Evolutionary conservation across 495 filamentous ascomycete species (phyloP).

Genomic region (Xylaria bambusicola): DNA sequence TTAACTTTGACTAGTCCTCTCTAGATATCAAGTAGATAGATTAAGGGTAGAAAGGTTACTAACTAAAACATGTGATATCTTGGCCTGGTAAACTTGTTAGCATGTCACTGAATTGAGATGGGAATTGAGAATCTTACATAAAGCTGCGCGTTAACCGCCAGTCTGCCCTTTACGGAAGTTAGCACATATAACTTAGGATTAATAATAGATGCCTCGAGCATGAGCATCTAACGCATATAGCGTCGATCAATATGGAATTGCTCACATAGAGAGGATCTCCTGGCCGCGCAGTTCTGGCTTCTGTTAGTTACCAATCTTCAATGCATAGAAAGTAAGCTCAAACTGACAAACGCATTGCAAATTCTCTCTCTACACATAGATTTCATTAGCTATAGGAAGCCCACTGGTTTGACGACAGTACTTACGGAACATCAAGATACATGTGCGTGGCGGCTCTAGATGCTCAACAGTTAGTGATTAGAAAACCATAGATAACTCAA

Average conservation of each 20-base stretch:
- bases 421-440: constrained; percentile 82
- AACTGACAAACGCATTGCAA: constrained; percentile 34
- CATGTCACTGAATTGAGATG: neutral
- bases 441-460: constrained; percentile 63
- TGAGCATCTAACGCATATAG: neutral
- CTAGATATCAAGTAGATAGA: neutral
- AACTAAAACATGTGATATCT: constrained; percentile 74
- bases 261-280: constrained; percentile 74
- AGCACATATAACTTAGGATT: too few species aligned
- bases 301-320: neutral
- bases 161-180: constrained; percentile 60
- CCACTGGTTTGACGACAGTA: neutral
- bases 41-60: constrained; percentile 4
- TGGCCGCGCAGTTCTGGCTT: constrained; percentile 58
- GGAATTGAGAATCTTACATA: constrained; percentile 48
- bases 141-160: constrained; percentile 92
- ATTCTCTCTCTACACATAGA: constrained; percentile 34
- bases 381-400: neutral
- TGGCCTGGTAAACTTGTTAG: constrained; percentile 45
- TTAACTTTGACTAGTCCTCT: neutral
- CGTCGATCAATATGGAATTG: neutral
- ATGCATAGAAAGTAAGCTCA: neutral
- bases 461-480: neutral
- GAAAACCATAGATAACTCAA: too few species aligned
- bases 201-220: neutral